These are phyloP conservation scores for Venturia asperata DNA, from an alignment of 2,329 filamentous ascomycete genomes.

Conservation along the genomic window DNA sequence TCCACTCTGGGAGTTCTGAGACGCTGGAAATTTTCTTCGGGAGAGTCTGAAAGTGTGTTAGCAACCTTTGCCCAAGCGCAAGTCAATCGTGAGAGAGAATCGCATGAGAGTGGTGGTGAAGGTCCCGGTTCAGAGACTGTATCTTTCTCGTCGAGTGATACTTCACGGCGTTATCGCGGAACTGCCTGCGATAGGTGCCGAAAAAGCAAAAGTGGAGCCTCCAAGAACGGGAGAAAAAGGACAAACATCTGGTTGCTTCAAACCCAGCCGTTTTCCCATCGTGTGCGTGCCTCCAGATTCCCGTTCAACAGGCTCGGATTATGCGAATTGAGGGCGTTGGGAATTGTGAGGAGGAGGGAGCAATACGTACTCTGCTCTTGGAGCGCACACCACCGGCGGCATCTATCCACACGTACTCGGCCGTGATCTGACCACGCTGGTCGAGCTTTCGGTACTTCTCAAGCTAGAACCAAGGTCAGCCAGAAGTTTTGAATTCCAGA, in stretches of 20 bases:
- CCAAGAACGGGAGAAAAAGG: neutral
- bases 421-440: slow-evolving; percentile 82
- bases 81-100: neutral
- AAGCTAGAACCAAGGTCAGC: slow-evolving; percentile 51
- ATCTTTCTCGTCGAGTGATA: neutral
- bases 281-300: neutral
- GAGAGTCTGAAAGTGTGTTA: slow-evolving; percentile 49
- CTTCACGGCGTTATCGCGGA: neutral
- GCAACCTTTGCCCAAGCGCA: neutral
- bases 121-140: neutral
- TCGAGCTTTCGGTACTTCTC: slow-evolving; percentile 86
- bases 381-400: slow-evolving; percentile 74
- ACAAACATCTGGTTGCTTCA: neutral
- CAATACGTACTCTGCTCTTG: slow-evolving; percentile 52
- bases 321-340: neutral
- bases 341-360: slow-evolving; percentile 21
- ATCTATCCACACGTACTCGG: slow-evolving; percentile 97
- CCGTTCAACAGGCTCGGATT: neutral
- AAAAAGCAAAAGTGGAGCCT: neutral
- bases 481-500: neutral
- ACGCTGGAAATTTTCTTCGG: slow-evolving; percentile 49
- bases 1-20: slow-evolving; percentile 68
- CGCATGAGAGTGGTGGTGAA: neutral
- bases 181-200: neutral
- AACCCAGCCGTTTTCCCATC: neutral